Base-by-base conservation (phyloP, 345 rosid genomes). In the Trapa bicornis region DNA sequence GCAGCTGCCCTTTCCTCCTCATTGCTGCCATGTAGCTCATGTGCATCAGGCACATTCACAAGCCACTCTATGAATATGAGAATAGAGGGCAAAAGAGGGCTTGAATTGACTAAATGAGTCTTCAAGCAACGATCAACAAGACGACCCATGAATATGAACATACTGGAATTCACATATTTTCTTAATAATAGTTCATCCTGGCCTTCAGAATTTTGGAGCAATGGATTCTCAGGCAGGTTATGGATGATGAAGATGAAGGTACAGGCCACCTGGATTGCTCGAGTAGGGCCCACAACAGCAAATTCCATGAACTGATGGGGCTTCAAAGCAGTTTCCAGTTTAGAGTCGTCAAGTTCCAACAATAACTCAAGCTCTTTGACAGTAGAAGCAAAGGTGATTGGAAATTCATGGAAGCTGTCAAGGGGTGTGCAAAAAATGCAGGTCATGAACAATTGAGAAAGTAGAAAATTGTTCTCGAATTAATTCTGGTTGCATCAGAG, bases 1-100 rank as follows among this genome's bases (percentile, higher is more conserved):
- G 84, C 68, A 0, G 88, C 87, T 48, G 68, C 77, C 65, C n/a
- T 69, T 63, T 81, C 70, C 80, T 79, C 87, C 12, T 82, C 92
- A 77, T 85, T 80, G 52, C 65, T 39, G 33, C 65, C 81, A 62
- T 68, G 69, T 67, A 42, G 67, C 67, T 76, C 85, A 63, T 65
- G 77, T 65, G 74, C 73, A 75, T 80, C 87, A 71, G 89, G 76
- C 54, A 76, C 66, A 47, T 61, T 61, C 15, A 56, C 83, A 69
- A 94, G 67, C 86, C 92, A 94, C 75, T 94, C 99, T 63, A 81
- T 79, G 72, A 89, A 91, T 37, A 86, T 82, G 65, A 89, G 87
- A 52, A 89, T 38, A 47, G 89, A 78, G n/a, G 97, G 95, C 68
- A 86, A 79, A 76, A 91, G 79, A 22, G 88, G 84, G 76, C 86